Conservation (phyloP, 768 basidiomycete species). For the Jaapia argillacea region DNA sequence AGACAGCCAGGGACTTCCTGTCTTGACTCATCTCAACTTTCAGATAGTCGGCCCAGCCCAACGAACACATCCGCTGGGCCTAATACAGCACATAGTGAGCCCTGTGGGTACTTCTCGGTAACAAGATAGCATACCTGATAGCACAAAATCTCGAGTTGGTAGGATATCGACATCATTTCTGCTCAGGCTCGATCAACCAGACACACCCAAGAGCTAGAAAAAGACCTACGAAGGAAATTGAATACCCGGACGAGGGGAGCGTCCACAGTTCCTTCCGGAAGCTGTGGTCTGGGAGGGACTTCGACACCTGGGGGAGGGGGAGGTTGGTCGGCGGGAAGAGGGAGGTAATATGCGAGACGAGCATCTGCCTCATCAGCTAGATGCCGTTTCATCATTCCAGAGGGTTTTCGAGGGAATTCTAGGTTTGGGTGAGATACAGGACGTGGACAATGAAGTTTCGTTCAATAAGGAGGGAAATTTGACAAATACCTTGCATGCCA, state of each 20-base stretch:
- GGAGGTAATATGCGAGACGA: slow-evolving; percentile 55
- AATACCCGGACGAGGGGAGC: slow-evolving; percentile 77
- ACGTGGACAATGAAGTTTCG: neutral
- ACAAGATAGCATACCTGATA: slow-evolving; percentile 40
- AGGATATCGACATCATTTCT: slow-evolving; percentile 90
- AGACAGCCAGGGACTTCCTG: slow-evolving; percentile 56
- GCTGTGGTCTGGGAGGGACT: slow-evolving; percentile 34
- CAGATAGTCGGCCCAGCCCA: slow-evolving; percentile 81
- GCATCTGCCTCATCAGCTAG: slow-evolving; percentile 67
- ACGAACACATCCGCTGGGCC: slow-evolving; percentile 69
- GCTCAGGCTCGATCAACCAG: slow-evolving; percentile 5
- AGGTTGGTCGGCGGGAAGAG: slow-evolving; percentile 29
- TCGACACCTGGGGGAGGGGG: slow-evolving; percentile 28
- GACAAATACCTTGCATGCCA: slow-evolving; percentile 51
- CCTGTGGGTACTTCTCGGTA: neutral
- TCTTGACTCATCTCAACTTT: slow-evolving; percentile 59
- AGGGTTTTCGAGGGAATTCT: slow-evolving; percentile 71
- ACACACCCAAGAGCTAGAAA: neutral
- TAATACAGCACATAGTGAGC: slow-evolving; percentile 9
- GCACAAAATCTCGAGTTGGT: slow-evolving; percentile 85
- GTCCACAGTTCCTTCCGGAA: slow-evolving; percentile 59
- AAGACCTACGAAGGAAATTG: slow-evolving; percentile 76
- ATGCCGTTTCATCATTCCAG: slow-evolving; percentile 50
- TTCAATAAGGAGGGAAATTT: too few species aligned
- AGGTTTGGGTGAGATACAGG: too few species aligned